Base-by-base conservation (phyloP, 768 basidiomycete species). In the Pisolithus tinctorius region DNA sequence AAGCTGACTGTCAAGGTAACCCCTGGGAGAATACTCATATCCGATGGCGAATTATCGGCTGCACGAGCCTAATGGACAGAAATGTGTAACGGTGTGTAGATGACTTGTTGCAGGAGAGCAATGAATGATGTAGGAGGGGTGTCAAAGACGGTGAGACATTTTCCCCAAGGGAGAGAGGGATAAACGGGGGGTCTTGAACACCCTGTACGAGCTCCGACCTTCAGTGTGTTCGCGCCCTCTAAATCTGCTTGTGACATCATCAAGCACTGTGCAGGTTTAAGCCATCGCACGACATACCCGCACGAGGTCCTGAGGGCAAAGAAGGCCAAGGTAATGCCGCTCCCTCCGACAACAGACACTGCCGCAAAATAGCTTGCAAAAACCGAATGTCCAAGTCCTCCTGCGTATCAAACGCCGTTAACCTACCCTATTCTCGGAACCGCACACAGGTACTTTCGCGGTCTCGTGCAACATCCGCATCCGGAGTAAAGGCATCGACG, bases 281-380 rank as follows among this genome's bases (percentile, higher is more conserved):
- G 16, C 46, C 5, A 3, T 13, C 41, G 8, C 20, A 36, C 10
- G 47, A 40, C 60, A 64, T 67, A 50, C 69, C 57, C 65, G 63
- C 36, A 83, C 60, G n/a, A 84, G 66, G 55, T 84, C 80, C 34
- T 77, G 73, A 6, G 71, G n/a, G 74, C 62, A 14, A 71, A 63
- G 23, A 83, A 70, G 2, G 72, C 70, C 57, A 79, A 81, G 0
- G 83, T 77, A 63, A 85, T 77, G 3, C 83, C 83, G 20, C 76
- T 77, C 11, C 83, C 84, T 9, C 81, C 83, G 4, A 77, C 78
- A 39, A 83, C 63, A 52, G 84, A 71, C 53, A 84, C 54, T 10
- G 79, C 75, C 0, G 75, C 45, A 6, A 31, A 47, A 16, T 47
- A 47, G 34, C 45, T 47, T 20, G 45, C 45, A 10, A 47, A 47